These are phyloP conservation scores for Gracilariopsis chorda DNA, from an alignment of 23 red algal species.

Conservation along the genomic window DNA sequence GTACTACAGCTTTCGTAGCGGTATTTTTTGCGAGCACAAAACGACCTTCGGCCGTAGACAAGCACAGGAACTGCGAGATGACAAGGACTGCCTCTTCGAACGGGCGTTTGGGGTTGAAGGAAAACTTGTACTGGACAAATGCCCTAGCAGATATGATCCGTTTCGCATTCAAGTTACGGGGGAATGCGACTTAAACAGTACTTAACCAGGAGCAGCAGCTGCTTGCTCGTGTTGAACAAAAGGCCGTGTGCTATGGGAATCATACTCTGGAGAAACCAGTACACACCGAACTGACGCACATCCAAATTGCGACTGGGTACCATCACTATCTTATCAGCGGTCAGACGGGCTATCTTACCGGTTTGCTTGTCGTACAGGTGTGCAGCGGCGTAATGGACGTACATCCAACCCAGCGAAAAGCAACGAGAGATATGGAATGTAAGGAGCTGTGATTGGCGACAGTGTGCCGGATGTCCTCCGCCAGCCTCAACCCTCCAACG, in stretches of 20 bases:
- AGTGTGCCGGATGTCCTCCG: conserved; percentile 50
- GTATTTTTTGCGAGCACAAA: not conserved
- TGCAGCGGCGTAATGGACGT: conserved; percentile 64
- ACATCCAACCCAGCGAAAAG: conserved; percentile 68
- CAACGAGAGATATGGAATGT: conserved; percentile 43
- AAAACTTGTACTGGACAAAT: not conserved
- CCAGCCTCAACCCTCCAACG: conserved; percentile 43
- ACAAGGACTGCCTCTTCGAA: not conserved
- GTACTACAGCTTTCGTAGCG: not conserved
- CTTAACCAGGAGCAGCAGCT: conserved; percentile 35
- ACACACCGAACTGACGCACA: conserved; percentile 70
- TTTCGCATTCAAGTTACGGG: not conserved
- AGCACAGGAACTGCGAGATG: conserved; percentile 11
- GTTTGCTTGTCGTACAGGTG: conserved; percentile 16
- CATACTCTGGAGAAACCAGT: conserved; percentile 41
- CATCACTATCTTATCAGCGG: conserved; percentile 19
- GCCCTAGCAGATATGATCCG: not conserved
- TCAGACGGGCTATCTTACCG: conserved; percentile 15
- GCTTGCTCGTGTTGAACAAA: conserved; percentile 23
- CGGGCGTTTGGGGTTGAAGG: not conserved
- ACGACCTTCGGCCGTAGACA: not conserved
- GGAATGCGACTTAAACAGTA: not conserved
- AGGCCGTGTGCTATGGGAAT: not conserved
- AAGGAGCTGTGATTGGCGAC: not conserved
- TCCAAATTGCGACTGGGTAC: conserved; percentile 67